These are phyloP conservation scores for Trypanosoma platydactyli DNA, from an alignment of 208 protist genomes.

Conservation along the genomic window DNA sequence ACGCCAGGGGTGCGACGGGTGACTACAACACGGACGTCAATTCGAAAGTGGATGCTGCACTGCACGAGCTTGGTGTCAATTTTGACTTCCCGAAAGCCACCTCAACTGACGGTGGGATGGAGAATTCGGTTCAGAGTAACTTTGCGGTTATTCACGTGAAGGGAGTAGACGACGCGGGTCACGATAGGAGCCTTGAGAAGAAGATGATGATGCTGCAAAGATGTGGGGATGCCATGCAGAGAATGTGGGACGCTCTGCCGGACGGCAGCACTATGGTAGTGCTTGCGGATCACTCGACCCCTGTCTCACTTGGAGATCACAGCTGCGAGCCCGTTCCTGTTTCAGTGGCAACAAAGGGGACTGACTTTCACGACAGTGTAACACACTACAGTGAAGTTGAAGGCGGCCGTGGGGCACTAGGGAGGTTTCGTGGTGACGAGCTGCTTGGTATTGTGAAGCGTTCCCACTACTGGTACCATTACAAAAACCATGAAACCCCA, in stretches of 20 bases:
- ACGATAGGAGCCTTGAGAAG: conserved; percentile 44
- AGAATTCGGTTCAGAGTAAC: conserved; percentile 25
- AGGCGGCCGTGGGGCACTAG: conserved; percentile 31
- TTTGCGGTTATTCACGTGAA: conserved; percentile 80
- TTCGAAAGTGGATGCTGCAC: conserved; percentile 51
- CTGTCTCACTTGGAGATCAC: conserved; percentile 60
- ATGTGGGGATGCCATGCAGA: conserved; percentile 48
- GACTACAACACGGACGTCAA: conserved; percentile 51
- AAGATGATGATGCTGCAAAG: conserved; percentile 54
- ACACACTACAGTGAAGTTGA: conserved; percentile 58
- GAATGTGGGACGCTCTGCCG: conserved; percentile 49
- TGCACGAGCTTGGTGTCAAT: conserved; percentile 37
- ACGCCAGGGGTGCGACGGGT: conserved; percentile 44
- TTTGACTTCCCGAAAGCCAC: conserved; percentile 15
- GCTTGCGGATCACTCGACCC: conserved; percentile 66
- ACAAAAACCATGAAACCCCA: conserved; percentile 15
- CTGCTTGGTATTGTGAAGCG: conserved; percentile 60
- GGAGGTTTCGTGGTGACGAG: conserved; percentile 52
- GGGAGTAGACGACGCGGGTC: conserved; percentile 68
- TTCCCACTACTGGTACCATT: conserved; percentile 56
- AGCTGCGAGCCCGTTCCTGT: conserved; percentile 73
- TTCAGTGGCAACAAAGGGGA: conserved; percentile 48
- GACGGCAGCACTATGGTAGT: conserved; percentile 52
- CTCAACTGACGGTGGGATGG: conserved; percentile 6
- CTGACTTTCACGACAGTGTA: conserved; percentile 34